Evolutionary conservation across 371 early-diverging fungal genomes (phyloP), one percentile per base, ranked within the genome.

Genomic region (Rhizopus sp.): DNA sequence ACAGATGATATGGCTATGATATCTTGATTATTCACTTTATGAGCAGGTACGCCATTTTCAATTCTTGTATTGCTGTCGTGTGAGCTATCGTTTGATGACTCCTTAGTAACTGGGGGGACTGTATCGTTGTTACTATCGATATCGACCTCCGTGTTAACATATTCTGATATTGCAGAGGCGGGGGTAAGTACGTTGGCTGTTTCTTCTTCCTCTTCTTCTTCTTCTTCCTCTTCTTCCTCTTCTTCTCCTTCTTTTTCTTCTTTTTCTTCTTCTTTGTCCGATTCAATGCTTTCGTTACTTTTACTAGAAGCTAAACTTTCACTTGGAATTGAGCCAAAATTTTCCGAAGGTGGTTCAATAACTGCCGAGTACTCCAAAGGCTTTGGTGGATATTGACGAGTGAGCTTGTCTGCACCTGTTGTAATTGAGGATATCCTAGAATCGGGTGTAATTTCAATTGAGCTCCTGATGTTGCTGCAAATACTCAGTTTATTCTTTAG

Each of bases 341-440:
- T 37, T 51, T 62, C 53, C 1, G 57, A 53, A 15, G 74, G 62
- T 15, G 66, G 66, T 10, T 63, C 66, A 8, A 67, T 56, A 7
- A 65, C 66, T 10, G 67, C 58, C 6, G 74, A 65, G 38, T 70
- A 74, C 9, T 64, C 65, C 10, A 74, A 50, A 15, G 74, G 71
- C 40, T 68, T 70, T 8, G 74, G 74, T 39, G 71, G 69, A 46
- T 70, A 74, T 9, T 64, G 65, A 4, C 61, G 51, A 5, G 66
- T 53, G 7, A 57, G 47, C 1, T 62, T 59, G 1, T 55, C 62
- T 23, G 59, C 34, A n/a, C 41, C 46, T 9, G 45, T 55, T n/a
- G 57, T 60, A 10, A 52, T 45, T 7, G 48, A 34, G 13, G 60
- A 48, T 29, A 33, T 32, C 35, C n/a, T 59, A 16, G 55, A 55